Conservation (phyloP, 495 filamentous ascomycete species). For the Aspergillus biplanus region DNA sequence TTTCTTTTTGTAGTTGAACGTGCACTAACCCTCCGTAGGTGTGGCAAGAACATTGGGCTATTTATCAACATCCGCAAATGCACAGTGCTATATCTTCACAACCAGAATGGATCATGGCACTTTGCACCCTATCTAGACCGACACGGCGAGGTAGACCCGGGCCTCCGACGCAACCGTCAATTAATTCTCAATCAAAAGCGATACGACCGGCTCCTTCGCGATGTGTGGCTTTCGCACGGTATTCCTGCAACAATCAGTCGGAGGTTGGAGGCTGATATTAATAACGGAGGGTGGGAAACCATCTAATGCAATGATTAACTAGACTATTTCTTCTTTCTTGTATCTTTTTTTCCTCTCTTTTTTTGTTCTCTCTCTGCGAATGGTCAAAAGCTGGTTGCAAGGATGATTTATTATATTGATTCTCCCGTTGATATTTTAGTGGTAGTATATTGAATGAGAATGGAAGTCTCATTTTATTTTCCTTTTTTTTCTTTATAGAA, state of each 20-base stretch:
- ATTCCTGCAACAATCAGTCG: conserved; percentile 87
- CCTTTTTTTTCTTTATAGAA: background rate
- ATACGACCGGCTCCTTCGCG: conserved; percentile 85
- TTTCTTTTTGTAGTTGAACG: background rate
- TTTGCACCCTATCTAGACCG: conserved; percentile 91
- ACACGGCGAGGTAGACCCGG: conserved; percentile 90
- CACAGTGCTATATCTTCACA: conserved; percentile 81
- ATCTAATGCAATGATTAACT: conserved; percentile 47
- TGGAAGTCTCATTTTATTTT: background rate
- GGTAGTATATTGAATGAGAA: conserved; percentile 3
- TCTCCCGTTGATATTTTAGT: background rate
- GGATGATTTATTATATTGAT: conserved; percentile 6
- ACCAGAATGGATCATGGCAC: conserved; percentile 79
- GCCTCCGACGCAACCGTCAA: conserved; percentile 79
- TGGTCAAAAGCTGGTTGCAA: background rate
- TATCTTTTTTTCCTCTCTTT: background rate
- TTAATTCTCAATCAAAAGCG: conserved; percentile 90
- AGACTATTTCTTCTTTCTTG: background rate
- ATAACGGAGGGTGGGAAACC: conserved; percentile 97
- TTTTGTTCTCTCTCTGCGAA: background rate
- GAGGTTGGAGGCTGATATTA: conserved; percentile 91
- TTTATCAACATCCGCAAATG: conserved; percentile 98
- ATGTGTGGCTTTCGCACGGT: conserved; percentile 83
- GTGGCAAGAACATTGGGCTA: conserved; percentile 83
- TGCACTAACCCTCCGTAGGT: conserved; percentile 55